Base-by-base conservation (phyloP, 108 stramenopile genomes). In the Conticribra guillardii region DNA sequence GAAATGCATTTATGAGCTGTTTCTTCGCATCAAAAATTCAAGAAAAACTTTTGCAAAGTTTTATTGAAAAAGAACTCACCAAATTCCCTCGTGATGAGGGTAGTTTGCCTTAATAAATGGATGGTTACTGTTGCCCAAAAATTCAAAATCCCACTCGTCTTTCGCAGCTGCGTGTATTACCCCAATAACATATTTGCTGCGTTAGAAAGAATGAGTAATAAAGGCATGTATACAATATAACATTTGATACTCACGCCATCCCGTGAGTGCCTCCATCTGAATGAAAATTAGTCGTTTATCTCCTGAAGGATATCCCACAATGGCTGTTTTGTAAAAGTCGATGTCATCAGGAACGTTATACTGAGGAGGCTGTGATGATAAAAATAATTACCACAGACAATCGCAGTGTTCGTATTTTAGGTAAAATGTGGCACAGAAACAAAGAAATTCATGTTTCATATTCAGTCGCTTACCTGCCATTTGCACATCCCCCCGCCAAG, bases 51-150 rank as follows among this genome's bases (percentile, higher is more conserved):
- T 5, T 4, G 16, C n/a, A 22, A n/a, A n/a, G 4, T 4, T 5
- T 21, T 18, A 22, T 21, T 17, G 27, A 1, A 31, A 0, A 33
- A 30, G 30, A 32, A n/a, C 56, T 46, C 17, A 55, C 69, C 80
- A 81, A 11, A 71, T 59, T 8, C 80, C 80, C 29, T 81, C 80
- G 53, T 81, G 74, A 50, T 81, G 80, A 31, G 80, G 75, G 50
- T 81, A 81, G 26, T 81, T 81, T 60, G 69, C 61, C 29, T 81
- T 81, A 69, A 81, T 81, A 62, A 74, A 81, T 3, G 80, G 80
- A 54, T 81, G 80, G 33, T 73, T 73, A 16, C 59, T 47, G 41
- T 60, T 60, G 0, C 73, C 79, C 4, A 60, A n/a, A 26, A 30
- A 61, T 50, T 46, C 68, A 67, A 80, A 79, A 15, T 73, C 77